Base-by-base conservation (phyloP, 164 flowering plant species). In the Hamamelis virginiana region DNA sequence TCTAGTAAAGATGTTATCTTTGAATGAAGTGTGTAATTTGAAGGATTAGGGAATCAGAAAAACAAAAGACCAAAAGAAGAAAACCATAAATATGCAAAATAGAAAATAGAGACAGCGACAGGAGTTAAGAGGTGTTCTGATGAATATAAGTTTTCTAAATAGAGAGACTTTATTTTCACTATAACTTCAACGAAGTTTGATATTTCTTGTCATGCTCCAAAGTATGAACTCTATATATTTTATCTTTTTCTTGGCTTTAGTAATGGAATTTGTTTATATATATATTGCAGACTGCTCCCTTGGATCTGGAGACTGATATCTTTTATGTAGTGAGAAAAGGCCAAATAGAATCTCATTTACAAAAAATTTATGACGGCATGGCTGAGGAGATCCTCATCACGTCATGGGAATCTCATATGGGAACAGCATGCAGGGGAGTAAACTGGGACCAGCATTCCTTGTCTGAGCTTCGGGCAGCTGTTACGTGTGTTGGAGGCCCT, bases 351-450 rank as follows among this genome's bases (percentile, higher is more conserved):
- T 74, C 85, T 56, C 87, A 81, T 33, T 75, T 91, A 13, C 76
- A 79, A 38, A 82, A 76, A 69, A 84, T 94, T 60, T 58, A 73
- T 44, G 76, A 77, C 43, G 97, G 97, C 44, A 76, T 85, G 87
- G 95, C 90, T 11, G 97, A 90, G 77, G 92, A 87, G 74, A 86
- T 92, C 53, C 86, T 92, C 19, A 85, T 92, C 50, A 73, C 76
- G 45, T 82, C 97, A 62, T 94, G 97, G 97, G 91, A 94, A 75
- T 75, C 81, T 21, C 87, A 92, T 69, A 23, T 62, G 4, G 94
- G 97, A 68, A 89, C 88, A 45, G 74, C 82, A 46, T 94, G 98
- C 70, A 81, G 87, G 50, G 97, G 97, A 71, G 90, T 94, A 44
- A 84, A 81, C 57, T 94, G 98, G 98, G 86, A 88, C 21, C 71